Percentiles rank a stretch among this genome's conserved stretches.
These are phyloP conservation scores for Naganishia sp. DNA, from an alignment of 1,284 basidiomycete species.

Conservation along the genomic window DNA sequence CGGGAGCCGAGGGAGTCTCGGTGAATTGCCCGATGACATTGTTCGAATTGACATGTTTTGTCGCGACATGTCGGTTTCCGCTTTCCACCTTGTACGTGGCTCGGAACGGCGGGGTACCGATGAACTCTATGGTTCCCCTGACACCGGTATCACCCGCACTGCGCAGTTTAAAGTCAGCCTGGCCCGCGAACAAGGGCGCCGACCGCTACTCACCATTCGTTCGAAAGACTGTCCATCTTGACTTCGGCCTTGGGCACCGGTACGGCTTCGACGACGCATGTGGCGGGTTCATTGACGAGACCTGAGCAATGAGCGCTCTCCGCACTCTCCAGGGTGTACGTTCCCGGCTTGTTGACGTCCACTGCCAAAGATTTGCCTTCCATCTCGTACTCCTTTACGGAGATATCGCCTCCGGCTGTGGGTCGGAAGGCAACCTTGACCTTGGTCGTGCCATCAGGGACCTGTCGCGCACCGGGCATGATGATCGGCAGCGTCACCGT, in stretches of 20 bases:
- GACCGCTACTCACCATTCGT: constrained; percentile 70
- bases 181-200: constrained; percentile 35
- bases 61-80: constrained; percentile 8
- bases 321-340: constrained; percentile 73
- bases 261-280: constrained; percentile 70
- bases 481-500: constrained; percentile 39
- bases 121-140: constrained; percentile 79
- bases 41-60: constrained; percentile 12
- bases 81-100: constrained; percentile 15
- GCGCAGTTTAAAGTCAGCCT: constrained; percentile 27
- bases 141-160: constrained; percentile 94
- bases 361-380: constrained; percentile 59
- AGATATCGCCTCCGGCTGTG: constrained; percentile 45
- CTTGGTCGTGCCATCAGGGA: constrained; percentile 32
- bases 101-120: constrained; percentile 85
- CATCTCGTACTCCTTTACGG: constrained; percentile 64
- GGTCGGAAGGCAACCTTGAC: constrained; percentile 39
- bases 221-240: constrained; percentile 77
- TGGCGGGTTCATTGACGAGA: constrained; percentile 76
- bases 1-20: constrained; percentile 55
- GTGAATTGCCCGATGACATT: constrained; percentile 13
- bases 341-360: constrained; percentile 69
- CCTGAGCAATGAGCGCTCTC: constrained; percentile 75
- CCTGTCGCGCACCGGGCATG: constrained; percentile 29
- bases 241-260: constrained; percentile 78